These are phyloP conservation scores for Hippophae tibetana DNA, from an alignment of 306 rosid species.

Conservation along the genomic window DNA sequence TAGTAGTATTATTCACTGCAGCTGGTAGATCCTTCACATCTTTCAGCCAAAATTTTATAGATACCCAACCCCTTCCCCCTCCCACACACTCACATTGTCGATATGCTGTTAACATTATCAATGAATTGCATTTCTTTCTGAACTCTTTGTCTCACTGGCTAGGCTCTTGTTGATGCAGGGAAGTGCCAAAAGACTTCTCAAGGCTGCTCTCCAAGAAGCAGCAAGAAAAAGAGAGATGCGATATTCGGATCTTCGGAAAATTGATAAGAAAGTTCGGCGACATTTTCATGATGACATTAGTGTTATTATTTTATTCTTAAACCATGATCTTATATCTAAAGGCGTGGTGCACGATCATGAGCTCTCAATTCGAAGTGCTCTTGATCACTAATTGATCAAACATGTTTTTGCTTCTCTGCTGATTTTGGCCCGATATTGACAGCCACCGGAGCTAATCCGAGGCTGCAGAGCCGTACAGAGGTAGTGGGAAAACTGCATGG, in stretches of 20 bases:
- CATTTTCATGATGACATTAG: slow-evolving; percentile 82
- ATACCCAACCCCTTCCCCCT: too few relatives aligned
- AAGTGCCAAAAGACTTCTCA: slow-evolving; percentile 74
- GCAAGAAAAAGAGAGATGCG: slow-evolving; percentile 87
- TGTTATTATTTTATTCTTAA: slow-evolving; percentile 81
- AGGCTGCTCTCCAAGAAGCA: slow-evolving; percentile 88
- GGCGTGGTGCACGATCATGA: slow-evolving; percentile 35
- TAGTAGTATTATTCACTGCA: too few relatives aligned
- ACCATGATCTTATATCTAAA: slow-evolving; percentile 69
- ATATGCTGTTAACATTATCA: too few relatives aligned
- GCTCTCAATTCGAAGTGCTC: slow-evolving; percentile 50
- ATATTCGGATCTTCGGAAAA: slow-evolving; percentile 61
- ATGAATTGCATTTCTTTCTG: too few relatives aligned
- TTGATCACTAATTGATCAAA: slow-evolving; percentile 32
- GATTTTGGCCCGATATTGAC: too few relatives aligned
- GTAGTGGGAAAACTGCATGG: too few relatives aligned
- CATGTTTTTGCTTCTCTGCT: too few relatives aligned
- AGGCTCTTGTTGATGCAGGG: slow-evolving; percentile 42
- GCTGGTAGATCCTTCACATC: too few relatives aligned
- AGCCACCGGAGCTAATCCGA: too few relatives aligned
- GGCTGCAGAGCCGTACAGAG: too few relatives aligned
- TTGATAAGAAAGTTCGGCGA: slow-evolving; percentile 80
- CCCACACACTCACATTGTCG: too few relatives aligned
- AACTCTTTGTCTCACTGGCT: neutral
- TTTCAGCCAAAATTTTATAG: too few relatives aligned